phyloP scores from a whole-genome alignment of 1,139 yeast species.

The Barnettozyma hawaiiensis region DNA sequence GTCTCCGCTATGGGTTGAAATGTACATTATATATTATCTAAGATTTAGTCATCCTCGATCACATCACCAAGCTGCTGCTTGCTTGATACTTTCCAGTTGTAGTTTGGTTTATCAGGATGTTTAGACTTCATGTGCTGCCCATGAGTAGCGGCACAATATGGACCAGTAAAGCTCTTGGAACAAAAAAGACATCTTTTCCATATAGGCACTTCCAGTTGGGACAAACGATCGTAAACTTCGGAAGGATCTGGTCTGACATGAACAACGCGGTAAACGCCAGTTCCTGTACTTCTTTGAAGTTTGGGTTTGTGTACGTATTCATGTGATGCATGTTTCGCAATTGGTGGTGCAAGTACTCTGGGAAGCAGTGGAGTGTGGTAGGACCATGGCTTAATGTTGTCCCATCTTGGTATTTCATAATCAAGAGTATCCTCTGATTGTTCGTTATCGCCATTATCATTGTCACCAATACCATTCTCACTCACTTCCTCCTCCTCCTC shows the following conservation, averaged over 20 bases:
- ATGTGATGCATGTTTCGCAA: not conserved
- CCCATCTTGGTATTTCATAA: not conserved
- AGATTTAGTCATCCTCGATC: not conserved
- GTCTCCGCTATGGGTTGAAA: not conserved
- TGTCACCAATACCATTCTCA: not conserved
- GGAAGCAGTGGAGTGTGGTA: not conserved
- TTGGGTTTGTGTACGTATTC: constrained; percentile 1
- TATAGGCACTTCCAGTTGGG: not conserved
- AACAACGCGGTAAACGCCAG: constrained; percentile 1
- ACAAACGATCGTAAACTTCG: not conserved
- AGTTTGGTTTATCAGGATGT: not conserved
- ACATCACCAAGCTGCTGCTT: not conserved
- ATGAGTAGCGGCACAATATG: not conserved
- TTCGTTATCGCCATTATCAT: not conserved
- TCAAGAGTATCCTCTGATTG: not conserved
- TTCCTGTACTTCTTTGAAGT: not conserved
- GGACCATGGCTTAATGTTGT: not conserved
- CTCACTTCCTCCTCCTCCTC: too few relatives aligned
- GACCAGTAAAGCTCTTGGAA: not conserved
- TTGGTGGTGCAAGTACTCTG: not conserved
- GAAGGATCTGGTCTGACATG: constrained; percentile 2
- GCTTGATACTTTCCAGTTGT: not conserved
- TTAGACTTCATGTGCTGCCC: not conserved
- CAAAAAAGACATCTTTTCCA: constrained; percentile 3
- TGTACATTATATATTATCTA: too few relatives aligned